phyloP scores from a whole-genome alignment of 768 basidiomycete genomes.

The Boletus fagicola region DNA sequence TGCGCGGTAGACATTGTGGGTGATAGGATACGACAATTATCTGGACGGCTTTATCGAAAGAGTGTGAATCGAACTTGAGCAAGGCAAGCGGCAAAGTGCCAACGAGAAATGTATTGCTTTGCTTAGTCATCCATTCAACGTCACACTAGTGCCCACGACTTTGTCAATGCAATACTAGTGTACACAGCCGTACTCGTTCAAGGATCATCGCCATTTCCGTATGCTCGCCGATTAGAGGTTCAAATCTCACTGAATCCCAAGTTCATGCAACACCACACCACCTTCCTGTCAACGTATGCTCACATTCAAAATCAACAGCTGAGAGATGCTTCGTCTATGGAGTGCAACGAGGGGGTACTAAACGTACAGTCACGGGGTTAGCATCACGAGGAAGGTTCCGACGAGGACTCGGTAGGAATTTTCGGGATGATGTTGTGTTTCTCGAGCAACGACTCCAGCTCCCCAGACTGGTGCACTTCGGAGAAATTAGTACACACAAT shows the following conservation, averaged over 20 bases:
- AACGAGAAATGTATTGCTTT: not conserved
- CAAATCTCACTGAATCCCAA: too few relatives aligned
- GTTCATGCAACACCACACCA: not conserved
- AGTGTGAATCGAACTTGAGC: not conserved
- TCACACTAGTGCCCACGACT: too few relatives aligned
- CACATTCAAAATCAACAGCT: not conserved
- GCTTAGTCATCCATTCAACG: constrained; percentile 14
- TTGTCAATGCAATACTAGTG: too few relatives aligned
- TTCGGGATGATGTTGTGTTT: constrained; percentile 70
- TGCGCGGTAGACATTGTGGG: constrained; percentile 47
- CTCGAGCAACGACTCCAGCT: constrained; percentile 79
- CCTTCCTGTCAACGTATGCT: not conserved
- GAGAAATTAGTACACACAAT: not conserved
- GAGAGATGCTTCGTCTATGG: not conserved
- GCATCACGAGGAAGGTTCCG: constrained; percentile 4
- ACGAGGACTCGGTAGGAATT: constrained; percentile 11
- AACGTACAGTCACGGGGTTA: not conserved
- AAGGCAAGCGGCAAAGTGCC: not conserved
- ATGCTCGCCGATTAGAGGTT: too few relatives aligned
- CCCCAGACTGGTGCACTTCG: constrained; percentile 94
- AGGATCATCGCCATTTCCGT: too few relatives aligned
- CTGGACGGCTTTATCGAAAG: not conserved
- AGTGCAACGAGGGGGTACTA: not conserved
- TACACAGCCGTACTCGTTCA: too few relatives aligned
- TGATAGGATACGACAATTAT: not conserved